phyloP scores from a whole-genome alignment of 2,329 filamentous ascomycete species.

The Diaporthe humulicola region DNA sequence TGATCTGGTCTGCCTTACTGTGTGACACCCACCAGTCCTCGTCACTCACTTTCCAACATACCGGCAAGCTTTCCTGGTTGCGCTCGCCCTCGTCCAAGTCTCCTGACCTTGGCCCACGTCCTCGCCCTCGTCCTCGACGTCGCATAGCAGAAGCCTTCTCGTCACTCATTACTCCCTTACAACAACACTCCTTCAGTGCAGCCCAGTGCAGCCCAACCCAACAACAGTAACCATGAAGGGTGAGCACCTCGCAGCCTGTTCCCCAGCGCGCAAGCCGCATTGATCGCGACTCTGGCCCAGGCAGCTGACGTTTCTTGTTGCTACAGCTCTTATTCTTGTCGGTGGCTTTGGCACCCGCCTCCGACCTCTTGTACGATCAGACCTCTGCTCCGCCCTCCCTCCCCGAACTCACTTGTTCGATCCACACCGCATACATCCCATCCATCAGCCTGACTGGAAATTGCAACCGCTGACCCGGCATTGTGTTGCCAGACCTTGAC shows the following conservation, averaged over 20 bases:
- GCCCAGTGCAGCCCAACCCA: not conserved
- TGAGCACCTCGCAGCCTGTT: conserved; percentile 15
- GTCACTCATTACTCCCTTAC: conserved; percentile 21
- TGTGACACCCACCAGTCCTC: conserved; percentile 13
- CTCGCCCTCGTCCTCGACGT: not conserved
- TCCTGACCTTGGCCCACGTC: not conserved
- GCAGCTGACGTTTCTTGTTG: conserved; percentile 41
- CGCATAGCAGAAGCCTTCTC: conserved; percentile 30
- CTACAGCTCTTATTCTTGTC: conserved; percentile 94
- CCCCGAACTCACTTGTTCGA: not conserved
- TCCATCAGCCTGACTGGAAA: not conserved
- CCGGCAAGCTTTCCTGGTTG: not conserved
- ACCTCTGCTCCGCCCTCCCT: conserved; percentile 27
- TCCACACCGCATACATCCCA: not conserved
- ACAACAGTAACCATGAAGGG: conserved; percentile 39
- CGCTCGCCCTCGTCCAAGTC: not conserved
- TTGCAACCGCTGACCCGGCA: conserved; percentile 39
- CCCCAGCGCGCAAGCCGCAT: not conserved
- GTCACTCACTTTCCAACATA: conserved; percentile 3
- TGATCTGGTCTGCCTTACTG: conserved; percentile 8
- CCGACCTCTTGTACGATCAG: conserved; percentile 84
- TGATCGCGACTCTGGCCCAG: not conserved
- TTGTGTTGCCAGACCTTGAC: conserved; percentile 81
- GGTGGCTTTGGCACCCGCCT: conserved; percentile 99
- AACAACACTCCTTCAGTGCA: conserved; percentile 33